Evolutionary conservation across 1,139 yeast species (phyloP).

Genomic region (Yamadazyma diddensiae): DNA sequence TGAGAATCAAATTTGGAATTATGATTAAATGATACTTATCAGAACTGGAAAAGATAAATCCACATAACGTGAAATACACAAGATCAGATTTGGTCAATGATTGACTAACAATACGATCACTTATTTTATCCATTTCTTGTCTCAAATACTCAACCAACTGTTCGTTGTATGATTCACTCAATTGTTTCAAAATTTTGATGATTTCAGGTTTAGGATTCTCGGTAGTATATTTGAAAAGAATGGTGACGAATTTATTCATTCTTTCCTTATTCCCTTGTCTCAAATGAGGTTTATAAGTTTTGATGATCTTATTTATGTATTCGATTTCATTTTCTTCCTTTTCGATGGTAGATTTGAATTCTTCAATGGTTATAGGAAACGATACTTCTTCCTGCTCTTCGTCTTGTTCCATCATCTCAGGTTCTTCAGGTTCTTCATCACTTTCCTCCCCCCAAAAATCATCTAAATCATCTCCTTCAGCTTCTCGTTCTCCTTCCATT

Average conservation of each 20-base stretch:
- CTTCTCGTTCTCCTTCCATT: conserved; percentile 75
- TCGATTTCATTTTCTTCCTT: conserved; percentile 26
- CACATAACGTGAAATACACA: conserved; percentile 66
- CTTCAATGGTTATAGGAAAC: conserved; percentile 49
- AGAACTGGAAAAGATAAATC: conserved; percentile 83
- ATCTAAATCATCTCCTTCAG: conserved; percentile 69
- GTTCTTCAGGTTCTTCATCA: conserved; percentile 28
- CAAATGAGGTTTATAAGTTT: conserved; percentile 68
- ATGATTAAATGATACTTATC: conserved; percentile 92
- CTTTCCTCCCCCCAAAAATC: conserved; percentile 59
- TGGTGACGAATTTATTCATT: conserved; percentile 60
- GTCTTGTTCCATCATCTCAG: conserved; percentile 27
- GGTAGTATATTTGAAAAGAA: conserved; percentile 59
- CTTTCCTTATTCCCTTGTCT: conserved; percentile 81
- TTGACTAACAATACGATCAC: conserved; percentile 38
- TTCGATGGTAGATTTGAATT: conserved; percentile 47
- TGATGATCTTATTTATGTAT: conserved; percentile 55
- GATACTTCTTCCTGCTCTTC: conserved; percentile 18
- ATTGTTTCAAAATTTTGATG: conserved; percentile 50
- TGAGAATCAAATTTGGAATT: conserved; percentile 75
- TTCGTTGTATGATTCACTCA: conserved; percentile 67
- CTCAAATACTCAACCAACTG: conserved; percentile 51
- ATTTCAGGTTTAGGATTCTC: conserved; percentile 21
- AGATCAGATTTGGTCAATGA: conserved; percentile 52
- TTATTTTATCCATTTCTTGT: conserved; percentile 40